Percentiles rank a stretch among this genome's conserved stretches.
Conservation (phyloP, 208 protist species). For the Leishmania martiniquensis region DNA sequence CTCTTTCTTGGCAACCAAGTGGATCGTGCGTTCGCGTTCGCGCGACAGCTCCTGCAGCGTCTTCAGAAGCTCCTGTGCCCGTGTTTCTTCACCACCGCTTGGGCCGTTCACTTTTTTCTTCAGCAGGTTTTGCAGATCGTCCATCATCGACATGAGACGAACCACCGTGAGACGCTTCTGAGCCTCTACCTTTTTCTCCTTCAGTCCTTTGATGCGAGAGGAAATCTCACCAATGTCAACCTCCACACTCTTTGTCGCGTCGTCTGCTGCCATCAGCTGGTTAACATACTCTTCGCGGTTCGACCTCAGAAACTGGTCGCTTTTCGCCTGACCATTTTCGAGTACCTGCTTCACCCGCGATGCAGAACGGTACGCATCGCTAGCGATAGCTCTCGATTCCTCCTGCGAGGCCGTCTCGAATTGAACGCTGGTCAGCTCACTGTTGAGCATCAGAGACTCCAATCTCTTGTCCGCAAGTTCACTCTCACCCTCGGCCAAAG, state of each 20-base stretch:
- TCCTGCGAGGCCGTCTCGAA: slow-evolving; percentile 11
- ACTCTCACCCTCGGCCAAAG: slow-evolving; percentile 33
- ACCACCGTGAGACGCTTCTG: slow-evolving; percentile 68
- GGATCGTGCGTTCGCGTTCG: slow-evolving; percentile 66
- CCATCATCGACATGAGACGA: slow-evolving; percentile 76
- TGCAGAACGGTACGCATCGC: slow-evolving; percentile 22
- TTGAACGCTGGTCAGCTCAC: slow-evolving; percentile 12
- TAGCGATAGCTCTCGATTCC: slow-evolving; percentile 1
- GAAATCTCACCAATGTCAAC: slow-evolving; percentile 45
- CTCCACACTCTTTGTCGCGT: slow-evolving; percentile 45
- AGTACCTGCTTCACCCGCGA: slow-evolving; percentile 45
- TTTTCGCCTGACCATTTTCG: slow-evolving; percentile 31
- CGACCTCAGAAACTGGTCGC: slow-evolving; percentile 17
- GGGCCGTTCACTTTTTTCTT: slow-evolving; percentile 60
- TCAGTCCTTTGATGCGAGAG: slow-evolving; percentile 46
- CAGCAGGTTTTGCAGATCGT: slow-evolving; percentile 69
- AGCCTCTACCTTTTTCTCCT: slow-evolving; percentile 41
- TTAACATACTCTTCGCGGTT: slow-evolving; percentile 60
- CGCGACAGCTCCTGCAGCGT: slow-evolving; percentile 78
- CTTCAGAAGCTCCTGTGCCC: slow-evolving; percentile 72
- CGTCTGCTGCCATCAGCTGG: slow-evolving; percentile 61
- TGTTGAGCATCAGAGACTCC: slow-evolving; percentile 20
- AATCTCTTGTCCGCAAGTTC: slow-evolving; percentile 16
- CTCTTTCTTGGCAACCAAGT: slow-evolving; percentile 65
- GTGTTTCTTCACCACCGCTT: slow-evolving; percentile 43